Base-by-base conservation (phyloP, 2,329 filamentous ascomycete species). In the Aspergillus pseudonomiae region DNA sequence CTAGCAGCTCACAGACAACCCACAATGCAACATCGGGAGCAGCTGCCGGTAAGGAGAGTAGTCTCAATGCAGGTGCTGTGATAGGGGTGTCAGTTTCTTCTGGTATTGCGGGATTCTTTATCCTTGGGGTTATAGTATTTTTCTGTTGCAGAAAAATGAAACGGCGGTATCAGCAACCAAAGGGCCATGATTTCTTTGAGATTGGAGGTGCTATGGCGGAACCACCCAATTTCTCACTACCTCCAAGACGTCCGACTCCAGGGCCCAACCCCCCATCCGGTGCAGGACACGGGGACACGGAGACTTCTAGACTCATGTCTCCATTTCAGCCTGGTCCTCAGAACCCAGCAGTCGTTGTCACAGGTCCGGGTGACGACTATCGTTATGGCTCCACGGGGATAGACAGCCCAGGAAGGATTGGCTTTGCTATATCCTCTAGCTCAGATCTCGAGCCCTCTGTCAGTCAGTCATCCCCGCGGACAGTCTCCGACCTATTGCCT, bases 121-220 rank as follows among this genome's bases (percentile, higher is more conserved):
- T 78, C 21, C 65, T 78, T 11, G 73, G 70, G 0, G 70, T 77
- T 12, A 67, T 73, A 6, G 66, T 79, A 10, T 73, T 77, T 39
- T 73, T 74, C 59, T 74, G 71, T 48, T 71, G 73, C 54, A 71
- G 73, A 36, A 73, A 67, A 63, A 69, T 73, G 58, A 73, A 70
- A 60, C 70, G 70, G 19, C 72, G 65, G 26, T 65, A 70, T 7
- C 63, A 67, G n/a, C 39, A 66, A 39, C 61, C 64, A 6, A 65
- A 69, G 39, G 65, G 75, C 28, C 68, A 64, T 6, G 66, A 77
- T 46, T 69, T 63, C 46, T 80, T 79, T 54, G 78, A 80, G 57
- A 79, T 79, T 63, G 78, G 77, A 30, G 78, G 77, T 2, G 61
- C 68, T 12, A 79, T 79, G 77, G 68, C 74, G 34, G 76, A 79